A percentile compares a stretch with the other conserved stretches of the same genome.
Evolutionary conservation across 805 yeast genomes (phyloP).

Genomic region (Sugiyamaella valdiviana): DNA sequence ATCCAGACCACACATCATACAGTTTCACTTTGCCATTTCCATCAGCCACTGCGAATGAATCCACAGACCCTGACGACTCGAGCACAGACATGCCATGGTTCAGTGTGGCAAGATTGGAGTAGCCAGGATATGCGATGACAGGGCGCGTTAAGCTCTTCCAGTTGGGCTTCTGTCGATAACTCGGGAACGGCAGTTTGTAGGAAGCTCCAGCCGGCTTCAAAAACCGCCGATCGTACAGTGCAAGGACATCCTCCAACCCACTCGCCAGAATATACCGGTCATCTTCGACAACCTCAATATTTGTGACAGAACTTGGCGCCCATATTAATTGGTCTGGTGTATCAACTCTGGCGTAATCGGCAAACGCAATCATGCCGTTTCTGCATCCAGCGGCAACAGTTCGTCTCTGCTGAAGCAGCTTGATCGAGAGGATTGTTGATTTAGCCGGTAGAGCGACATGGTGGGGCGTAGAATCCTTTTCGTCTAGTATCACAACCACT

Average conservation of each 20-base stretch:
- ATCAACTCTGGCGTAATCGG: no score
- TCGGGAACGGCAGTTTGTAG: not conserved
- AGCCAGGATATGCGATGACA: conserved; percentile 3
- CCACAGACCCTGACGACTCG: not conserved
- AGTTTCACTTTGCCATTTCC: not conserved
- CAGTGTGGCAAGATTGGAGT: conserved; percentile 8
- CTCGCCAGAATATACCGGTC: conserved; percentile 17
- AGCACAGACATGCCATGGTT: conserved; percentile 11
- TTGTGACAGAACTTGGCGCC: conserved; percentile 21
- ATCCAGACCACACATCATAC: not conserved
- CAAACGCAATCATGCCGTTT: not conserved
- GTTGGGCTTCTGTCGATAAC: not conserved
- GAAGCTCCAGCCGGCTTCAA: not conserved
- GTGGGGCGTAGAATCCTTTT: no score
- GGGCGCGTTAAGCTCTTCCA: not conserved
- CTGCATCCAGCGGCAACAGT: not conserved
- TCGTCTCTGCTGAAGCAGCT: no score
- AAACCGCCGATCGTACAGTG: conserved; percentile 13
- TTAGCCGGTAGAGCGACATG: no score
- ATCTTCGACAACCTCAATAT: conserved; percentile 13
- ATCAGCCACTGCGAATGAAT: not conserved
- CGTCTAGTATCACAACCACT: no score
- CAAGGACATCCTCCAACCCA: conserved; percentile 21
- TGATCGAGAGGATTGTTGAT: no score
- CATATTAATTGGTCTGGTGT: no score